Evolutionary conservation across 2,329 filamentous ascomycete species (phyloP), one percentile per base, ranked within the genome.

Genomic region (Alternaria solani): DNA sequence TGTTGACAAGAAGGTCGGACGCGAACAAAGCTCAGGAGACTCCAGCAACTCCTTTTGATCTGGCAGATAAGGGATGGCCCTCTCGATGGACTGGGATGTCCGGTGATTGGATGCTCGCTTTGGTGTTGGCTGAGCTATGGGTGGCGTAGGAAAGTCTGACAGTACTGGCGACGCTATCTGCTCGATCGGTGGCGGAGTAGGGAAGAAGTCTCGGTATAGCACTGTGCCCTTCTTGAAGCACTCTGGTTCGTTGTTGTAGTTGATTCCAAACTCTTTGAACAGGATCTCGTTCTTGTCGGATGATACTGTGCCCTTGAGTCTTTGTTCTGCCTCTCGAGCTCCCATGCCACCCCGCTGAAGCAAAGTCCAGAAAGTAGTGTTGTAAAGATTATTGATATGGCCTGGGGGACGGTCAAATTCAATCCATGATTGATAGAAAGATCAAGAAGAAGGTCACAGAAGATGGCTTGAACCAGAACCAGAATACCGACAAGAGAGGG

Each of bases 321-420:
- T 86, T 72, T 90, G 86, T 76, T 98, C 94, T 0, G 95, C 95
- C 59, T 92, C 90, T 51, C 89, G 90, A 30, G 88, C 86, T 53
- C 87, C 89, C 82, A 95, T 86, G 0, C 90, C 91, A 2, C 92
- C 94, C 48, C 88, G 82, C 65, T 92, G 88, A 23, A 98, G 90
- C 71, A 99, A 83, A 1, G 90, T 84, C 95, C 95, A 99, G 78
- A 98, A 98, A 0, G 93, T 92, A 0, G 95, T 99, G 77, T 99
- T 99, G 80, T 97, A 99, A 5, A 99, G 86, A 73, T 99, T 99
- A 79, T 99, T 99, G 71, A 99, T 96, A 76, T 99, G 95, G 67
- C 92, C 92, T 94, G 61, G 69, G 43, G 12, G 39, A 49, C 9
- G 30, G 42, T 55, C 51, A 55, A 43, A 47, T 20, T 11, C 20